Evolutionary conservation across 2,329 filamentous ascomycete species (phyloP), one percentile per base, ranked within the genome.

Genomic region (Myriosclerotinia scirpicola): DNA sequence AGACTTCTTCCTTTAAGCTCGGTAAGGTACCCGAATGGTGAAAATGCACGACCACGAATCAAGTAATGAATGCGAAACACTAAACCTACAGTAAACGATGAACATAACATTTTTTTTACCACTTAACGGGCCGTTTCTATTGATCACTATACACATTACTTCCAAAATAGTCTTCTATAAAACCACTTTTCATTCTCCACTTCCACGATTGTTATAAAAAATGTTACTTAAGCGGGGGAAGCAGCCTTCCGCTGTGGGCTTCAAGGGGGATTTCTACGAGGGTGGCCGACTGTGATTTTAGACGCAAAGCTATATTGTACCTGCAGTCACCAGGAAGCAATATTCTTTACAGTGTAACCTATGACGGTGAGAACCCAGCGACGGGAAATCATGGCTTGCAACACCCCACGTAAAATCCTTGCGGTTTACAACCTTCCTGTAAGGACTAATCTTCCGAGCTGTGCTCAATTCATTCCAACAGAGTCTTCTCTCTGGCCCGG

Each of bases 161-260:
- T 7, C 17, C 7, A 11, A 50, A 22, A 20, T 7, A 38, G 12
- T n/a, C 14, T 22, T 6, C 11, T 17, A 0, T 26, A 42, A 5
- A 55, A 22, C 5, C 30, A 12, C 20, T 26, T 64, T 36, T 22
- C 14, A 22, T 30, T 62, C 22, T 54, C 59, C 17, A 15, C 38
- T 26, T n/a, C 26, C 8, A 53, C 11, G n/a, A 54, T 11, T 4
- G n/a, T n/a, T 52, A 11, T 36, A 20, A 38, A 52, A 52, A 5
- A 50, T 38, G 30, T 20, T 7, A 26, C 34, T 26, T 46, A 40
- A 30, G 52, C n/a, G 8, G 42, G 26, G 22, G 50, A 17, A 22
- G 40, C 44, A 58, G 20, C 62, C 44, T 46, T 26, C 53, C 15
- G 42, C 52, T 64, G 42, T 11, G 22, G 30, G 52, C 30, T 48